Evolutionary conservation across 257 asterid species (phyloP).

Genomic region (Solanum peruvianum): DNA sequence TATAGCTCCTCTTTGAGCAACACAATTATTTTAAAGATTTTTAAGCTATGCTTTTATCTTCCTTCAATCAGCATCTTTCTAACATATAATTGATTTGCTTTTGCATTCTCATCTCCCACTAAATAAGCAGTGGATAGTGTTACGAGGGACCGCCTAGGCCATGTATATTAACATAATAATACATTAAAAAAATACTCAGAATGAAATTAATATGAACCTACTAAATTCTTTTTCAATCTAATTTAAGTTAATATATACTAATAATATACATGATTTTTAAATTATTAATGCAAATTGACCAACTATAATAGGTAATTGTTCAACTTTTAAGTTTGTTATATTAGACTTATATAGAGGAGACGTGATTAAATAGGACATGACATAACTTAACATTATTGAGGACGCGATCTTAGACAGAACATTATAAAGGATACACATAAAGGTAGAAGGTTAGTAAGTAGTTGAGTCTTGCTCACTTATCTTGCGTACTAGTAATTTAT

Average conservation of each 20-base stretch:
- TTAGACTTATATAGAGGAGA: background rate
- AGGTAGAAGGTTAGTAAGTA: background rate
- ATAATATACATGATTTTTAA: background rate
- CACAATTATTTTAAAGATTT: background rate
- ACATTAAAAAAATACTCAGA: background rate
- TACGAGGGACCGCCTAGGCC: background rate
- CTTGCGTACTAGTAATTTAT: background rate
- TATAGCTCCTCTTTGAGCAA: background rate
- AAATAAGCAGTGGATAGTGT: background rate
- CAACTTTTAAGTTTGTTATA: background rate
- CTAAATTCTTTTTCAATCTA: background rate
- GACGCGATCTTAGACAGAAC: background rate
- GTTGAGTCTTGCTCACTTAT: background rate
- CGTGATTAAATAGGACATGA: background rate
- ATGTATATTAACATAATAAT: background rate
- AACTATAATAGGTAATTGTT: background rate
- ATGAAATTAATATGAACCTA: background rate
- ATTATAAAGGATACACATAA: background rate
- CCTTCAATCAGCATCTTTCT: conserved; percentile 2
- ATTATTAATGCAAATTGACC: background rate
- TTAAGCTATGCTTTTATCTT: background rate
- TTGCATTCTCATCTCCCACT: conserved; percentile 27
- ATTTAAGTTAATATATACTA: background rate
- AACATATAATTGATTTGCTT: background rate
- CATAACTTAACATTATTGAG: background rate